Evolutionary conservation across 257 asterid species (phyloP), one percentile per base, ranked within the genome.

Genomic region (Schizonepeta tenuifolia): DNA sequence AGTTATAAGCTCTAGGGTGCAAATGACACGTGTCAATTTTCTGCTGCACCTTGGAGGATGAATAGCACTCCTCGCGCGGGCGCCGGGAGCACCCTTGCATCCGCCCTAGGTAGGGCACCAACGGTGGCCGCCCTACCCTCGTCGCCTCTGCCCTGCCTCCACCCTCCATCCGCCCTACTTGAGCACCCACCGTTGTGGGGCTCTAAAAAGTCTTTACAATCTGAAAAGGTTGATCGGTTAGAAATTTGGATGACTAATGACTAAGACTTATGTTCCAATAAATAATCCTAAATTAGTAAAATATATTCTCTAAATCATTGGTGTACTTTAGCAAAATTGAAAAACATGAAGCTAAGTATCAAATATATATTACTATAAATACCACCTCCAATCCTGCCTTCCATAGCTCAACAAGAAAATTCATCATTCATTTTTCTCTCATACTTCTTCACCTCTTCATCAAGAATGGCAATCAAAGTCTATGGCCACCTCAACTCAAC

Each of bases 381-480:
- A 56, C 18, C 20, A 24, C 11, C 38, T 24, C 20, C 40, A 56
- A 1, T 0, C 64, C 20, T 57, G 18, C 38, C 6, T 24, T 7
- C 6, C 64, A 22, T 55, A 55, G 33, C 35, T 10, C 33, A 53
- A 53, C 59, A 55, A 22, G 18, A 54, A 53, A 20, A n/a, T 13
- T 11, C 12, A 51, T 1, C 18, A 2, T 20, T 21, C 59, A 55
- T 22, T 5, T 56, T 12, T 12, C 18, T 56, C 38, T 24, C 3
- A 22, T 21, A 13, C 24, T 50, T 20, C 60, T 53, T 21, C 33
- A 20, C 0, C 21, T 18, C 56, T 49, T 49, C 24, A n/a, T 18
- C 59, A 31, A 31, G 7, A 55, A 87, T 85, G 90, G 79, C 74
- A 6, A 80, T 87, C 56, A 89, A 85, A 76, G 86, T 89, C 36